Base-by-base conservation (phyloP, 768 basidiomycete genomes). In the Boletus rufocinnamomeus region DNA sequence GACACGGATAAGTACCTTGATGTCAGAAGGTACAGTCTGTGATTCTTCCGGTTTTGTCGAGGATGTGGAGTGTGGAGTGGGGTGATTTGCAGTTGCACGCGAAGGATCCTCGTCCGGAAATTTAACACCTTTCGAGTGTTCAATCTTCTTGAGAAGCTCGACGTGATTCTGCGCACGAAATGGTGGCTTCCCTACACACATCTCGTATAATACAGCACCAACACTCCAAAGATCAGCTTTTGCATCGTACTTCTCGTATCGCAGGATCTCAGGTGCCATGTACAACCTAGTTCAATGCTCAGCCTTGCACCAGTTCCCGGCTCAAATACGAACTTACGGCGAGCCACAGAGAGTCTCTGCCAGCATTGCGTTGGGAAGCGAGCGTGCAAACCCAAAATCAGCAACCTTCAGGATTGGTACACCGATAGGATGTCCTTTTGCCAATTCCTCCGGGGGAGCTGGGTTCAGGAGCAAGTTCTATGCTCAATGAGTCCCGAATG, bases 181-280 rank as follows among this genome's bases (percentile, higher is more conserved):
- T 0, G 97, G 97, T 2, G 97, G 91, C 65, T 86, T 87, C 3
- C 95, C 97, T 34, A 93, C 91, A 19, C 86, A 81, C 89, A 97
- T 98, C 74, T 99, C 97, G 75, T 87, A 99, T 2, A 98, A 77
- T 25, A 99, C 95, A 0, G 97, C 93, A 6, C 97, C 97, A 48
- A 98, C 95, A 32, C 93, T 95, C 97, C 97, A 99, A 2, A 99
- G 80, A 71, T 99, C 97, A 13, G 93, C 97, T 71, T 94, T 96
- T 21, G 95, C 95, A 71, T 97, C 95, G 74, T 99, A 98, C 71
- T 95, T 95, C 76, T 98, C 89, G 72, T 97, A 97, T 17, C 92
- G 86, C 13, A 99, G 77, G 66, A 99, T 98, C 75, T 99, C 97
- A 0, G 97, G 97, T 0, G 97, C 97, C 97, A 98, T 99, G 76